Percentiles rank a stretch among this genome's conserved stretches.
phyloP scores from a whole-genome alignment of 2,329 filamentous ascomycete species.

The Sphaerulina musiva region DNA sequence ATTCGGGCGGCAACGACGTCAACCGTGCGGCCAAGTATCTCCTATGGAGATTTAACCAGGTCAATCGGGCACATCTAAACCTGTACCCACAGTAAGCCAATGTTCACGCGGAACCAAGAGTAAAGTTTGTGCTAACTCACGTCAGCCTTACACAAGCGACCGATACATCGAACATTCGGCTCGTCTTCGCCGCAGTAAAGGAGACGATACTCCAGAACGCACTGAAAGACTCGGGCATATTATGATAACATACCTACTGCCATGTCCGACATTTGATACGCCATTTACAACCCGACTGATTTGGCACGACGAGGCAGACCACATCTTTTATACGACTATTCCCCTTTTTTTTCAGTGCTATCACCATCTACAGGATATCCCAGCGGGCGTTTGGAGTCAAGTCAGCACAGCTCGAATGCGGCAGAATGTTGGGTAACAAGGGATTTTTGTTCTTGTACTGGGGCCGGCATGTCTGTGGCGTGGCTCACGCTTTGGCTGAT shows the following conservation, averaged over 20 bases:
- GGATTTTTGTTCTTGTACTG: conserved; percentile 1
- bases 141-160: conserved; percentile 91
- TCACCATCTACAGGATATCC: conserved; percentile 14
- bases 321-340: conserved; percentile 5
- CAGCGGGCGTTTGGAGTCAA: conserved; percentile 20
- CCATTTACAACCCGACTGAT: conserved; percentile 13
- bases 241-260: conserved; percentile 39
- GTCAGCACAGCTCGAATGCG: conserved; percentile 20
- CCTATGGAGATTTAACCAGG: conserved; percentile 97
- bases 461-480: not conserved
- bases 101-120: not conserved
- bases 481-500: not conserved
- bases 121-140: conserved; percentile 10
- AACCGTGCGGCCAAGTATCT: conserved; percentile 97
- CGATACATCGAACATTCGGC: conserved; percentile 94
- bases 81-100: conserved; percentile 87
- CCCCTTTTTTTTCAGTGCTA: conserved; percentile 12
- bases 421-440: conserved; percentile 12
- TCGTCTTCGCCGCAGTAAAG: conserved; percentile 97
- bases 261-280: conserved; percentile 9
- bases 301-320: conserved; percentile 8
- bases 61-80: conserved; percentile 92
- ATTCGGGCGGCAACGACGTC: conserved; percentile 94
- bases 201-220: conserved; percentile 98
- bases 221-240: conserved; percentile 93